Conservation (phyloP, 441 rosid genomes). For the Brassica hybrid region DNA sequence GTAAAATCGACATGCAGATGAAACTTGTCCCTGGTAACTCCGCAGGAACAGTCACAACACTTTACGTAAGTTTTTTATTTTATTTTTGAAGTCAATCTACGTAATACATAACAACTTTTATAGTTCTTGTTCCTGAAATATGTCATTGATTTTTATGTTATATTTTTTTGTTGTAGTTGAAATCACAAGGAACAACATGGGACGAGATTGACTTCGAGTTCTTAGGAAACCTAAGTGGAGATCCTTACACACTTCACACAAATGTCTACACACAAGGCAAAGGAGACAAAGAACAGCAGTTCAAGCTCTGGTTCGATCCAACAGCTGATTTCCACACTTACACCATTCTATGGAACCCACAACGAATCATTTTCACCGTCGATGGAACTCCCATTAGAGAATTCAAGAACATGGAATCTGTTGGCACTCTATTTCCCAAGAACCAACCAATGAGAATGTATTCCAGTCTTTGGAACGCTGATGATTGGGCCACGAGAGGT, state of each 20-base stretch:
- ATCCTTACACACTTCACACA: constrained; percentile 71
- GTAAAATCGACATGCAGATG: constrained; percentile 57
- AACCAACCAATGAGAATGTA: constrained; percentile 51
- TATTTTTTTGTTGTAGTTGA: constrained; percentile 28
- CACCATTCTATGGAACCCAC: constrained; percentile 73
- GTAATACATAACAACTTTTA: background rate
- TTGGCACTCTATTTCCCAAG: constrained; percentile 48
- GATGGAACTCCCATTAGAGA: constrained; percentile 50
- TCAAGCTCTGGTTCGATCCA: constrained; percentile 78
- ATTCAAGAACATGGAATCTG: constrained; percentile 49
- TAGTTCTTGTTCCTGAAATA: background rate
- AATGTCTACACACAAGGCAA: constrained; percentile 63
- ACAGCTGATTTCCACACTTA: constrained; percentile 72
- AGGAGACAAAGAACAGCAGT: constrained; percentile 79
- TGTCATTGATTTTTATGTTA: background rate
- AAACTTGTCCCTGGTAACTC: constrained; percentile 64
- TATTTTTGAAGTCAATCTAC: too few relatives aligned
- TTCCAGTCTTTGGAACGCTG: constrained; percentile 52
- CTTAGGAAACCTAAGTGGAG: constrained; percentile 61
- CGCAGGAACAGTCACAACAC: constrained; percentile 66
- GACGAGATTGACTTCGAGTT: constrained; percentile 74
- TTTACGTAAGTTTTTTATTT: constrained; percentile 42
- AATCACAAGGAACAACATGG: constrained; percentile 50
- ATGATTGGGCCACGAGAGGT: constrained; percentile 53
- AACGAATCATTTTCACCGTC: constrained; percentile 51